Evolutionary conservation across 2,329 filamentous ascomycete species (phyloP), one percentile per base, ranked within the genome.

Genomic region (Claviceps capensis): DNA sequence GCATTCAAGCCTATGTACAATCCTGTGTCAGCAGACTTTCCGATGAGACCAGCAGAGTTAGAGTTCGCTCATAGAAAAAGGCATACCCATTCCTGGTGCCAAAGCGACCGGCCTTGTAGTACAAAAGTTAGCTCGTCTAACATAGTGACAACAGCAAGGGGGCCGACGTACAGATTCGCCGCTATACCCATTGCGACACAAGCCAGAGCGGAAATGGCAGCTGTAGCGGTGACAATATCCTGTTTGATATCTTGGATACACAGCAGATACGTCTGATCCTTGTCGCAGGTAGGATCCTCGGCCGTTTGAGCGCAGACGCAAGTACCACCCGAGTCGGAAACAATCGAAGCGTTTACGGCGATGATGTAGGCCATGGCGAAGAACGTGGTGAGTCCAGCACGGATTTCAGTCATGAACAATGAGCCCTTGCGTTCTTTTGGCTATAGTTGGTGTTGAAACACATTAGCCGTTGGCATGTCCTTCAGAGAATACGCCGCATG

Each of bases 181-280:
- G 90, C 81, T 1, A 91, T 67, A 19, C 88, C 88, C 84, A 94
- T 89, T 67, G 75, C 83, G 67, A 94, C 89, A n/a, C 81, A 84
- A 3, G 85, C 79, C 47, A 95, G 69, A 26, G 86, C 85, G 14
- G 86, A 77, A 57, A 93, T 90, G 51, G 88, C 88, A 45, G 88
- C 87, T 4, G 88, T 94, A 11, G 85, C 88, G 6, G 88, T 94
- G 51, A 94, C 84, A 41, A 90, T 70, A 63, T 95, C 88, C 36
- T 86, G 81, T 66, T 85, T 85, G 63, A 91, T 65, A 56, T 75
- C 77, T 60, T 74, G 66, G 57, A 72, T 67, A 63, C 85, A 88
- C n/a, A 83, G 67, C 55, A 75, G 63, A 59, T 88, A 88, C 22
- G 77, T 77, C 4, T 71, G 61, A 62, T 86, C 73, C 46, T 55